These are phyloP conservation scores for Hygrophila difformis DNA, from an alignment of 257 asterid species.

Conservation along the genomic window DNA sequence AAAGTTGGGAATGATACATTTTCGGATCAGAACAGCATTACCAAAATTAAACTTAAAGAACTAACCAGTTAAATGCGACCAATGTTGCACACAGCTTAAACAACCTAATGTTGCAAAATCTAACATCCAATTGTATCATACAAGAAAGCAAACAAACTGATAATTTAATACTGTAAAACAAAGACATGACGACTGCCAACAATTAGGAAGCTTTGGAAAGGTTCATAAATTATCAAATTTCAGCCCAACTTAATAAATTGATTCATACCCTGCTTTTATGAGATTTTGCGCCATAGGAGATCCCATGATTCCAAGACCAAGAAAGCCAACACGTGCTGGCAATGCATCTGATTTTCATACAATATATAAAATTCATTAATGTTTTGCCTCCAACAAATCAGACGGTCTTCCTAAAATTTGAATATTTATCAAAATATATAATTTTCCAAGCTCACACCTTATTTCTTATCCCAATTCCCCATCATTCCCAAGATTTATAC, in stretches of 20 bases:
- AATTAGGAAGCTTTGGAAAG: neutral
- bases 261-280: slow-evolving; percentile 66
- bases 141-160: too few species aligned
- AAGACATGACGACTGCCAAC: neutral
- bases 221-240: too few species aligned
- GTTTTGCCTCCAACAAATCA: neutral
- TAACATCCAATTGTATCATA: too few species aligned
- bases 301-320: slow-evolving; percentile 97
- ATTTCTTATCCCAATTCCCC: too few species aligned
- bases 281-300: slow-evolving; percentile 92
- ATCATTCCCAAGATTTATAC: neutral
- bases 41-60: neutral
- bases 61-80: too few species aligned
- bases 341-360: slow-evolving; percentile 38
- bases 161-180: neutral
- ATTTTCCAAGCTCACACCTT: too few species aligned
- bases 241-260: neutral
- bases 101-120: too few species aligned
- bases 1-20: neutral
- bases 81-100: too few species aligned
- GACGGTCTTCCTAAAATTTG: neutral
- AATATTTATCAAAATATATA: too few species aligned
- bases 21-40: neutral
- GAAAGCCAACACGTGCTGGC: slow-evolving; percentile 63
- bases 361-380: neutral